These are phyloP conservation scores for Sporothrix pallida DNA, from an alignment of 2,329 filamentous ascomycete genomes.

Conservation along the genomic window DNA sequence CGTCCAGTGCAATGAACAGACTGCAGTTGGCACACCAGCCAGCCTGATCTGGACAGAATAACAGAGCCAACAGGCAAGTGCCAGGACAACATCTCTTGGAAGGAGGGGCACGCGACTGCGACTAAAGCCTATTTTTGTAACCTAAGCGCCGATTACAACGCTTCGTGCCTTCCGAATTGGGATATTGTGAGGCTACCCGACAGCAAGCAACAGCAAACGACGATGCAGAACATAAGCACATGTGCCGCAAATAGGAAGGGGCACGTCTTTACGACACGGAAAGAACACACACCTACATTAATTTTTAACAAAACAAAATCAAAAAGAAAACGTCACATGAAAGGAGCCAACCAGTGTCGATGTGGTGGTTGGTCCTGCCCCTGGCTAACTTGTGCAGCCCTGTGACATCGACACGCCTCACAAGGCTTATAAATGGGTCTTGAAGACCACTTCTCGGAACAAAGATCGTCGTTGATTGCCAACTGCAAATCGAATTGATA, in stretches of 20 bases:
- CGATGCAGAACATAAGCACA: background rate
- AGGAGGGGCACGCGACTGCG: conserved; percentile 28
- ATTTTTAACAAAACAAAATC: background rate
- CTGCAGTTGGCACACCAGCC: background rate
- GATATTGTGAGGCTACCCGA: background rate
- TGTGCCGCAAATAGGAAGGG: background rate
- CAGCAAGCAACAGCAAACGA: background rate
- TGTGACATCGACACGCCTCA: background rate
- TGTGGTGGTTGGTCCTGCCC: background rate
- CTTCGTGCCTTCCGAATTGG: conserved; percentile 12
- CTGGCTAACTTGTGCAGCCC: background rate
- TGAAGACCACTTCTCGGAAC: background rate
- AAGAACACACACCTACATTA: background rate
- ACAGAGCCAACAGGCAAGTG: background rate
- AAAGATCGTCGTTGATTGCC: background rate
- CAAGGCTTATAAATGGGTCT: conserved; percentile 14
- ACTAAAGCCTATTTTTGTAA: conserved; percentile 22
- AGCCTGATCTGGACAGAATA: conserved; percentile 17
- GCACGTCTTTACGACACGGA: background rate
- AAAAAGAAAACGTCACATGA: background rate
- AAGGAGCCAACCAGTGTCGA: conserved; percentile 1
- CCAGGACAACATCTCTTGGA: background rate
- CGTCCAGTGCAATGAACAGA: background rate
- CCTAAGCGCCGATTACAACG: conserved; percentile 24
- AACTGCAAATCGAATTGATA: conserved; percentile 4